phyloP scores from a whole-genome alignment of 495 filamentous ascomycete genomes.

The Venustampulla echinocandica region DNA sequence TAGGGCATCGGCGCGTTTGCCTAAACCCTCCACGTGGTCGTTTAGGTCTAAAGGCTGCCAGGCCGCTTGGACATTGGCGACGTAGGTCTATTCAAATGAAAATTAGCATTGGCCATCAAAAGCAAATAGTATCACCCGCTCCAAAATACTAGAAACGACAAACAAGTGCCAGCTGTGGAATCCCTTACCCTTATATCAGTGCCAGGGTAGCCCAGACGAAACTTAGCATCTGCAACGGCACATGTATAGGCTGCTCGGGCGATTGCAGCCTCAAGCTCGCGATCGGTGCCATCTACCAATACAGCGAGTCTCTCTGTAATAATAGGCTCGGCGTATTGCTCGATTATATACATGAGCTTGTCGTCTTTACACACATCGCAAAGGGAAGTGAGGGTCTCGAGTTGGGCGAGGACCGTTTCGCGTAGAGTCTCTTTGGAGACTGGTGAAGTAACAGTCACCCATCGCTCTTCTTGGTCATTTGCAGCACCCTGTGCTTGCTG shows the following conservation, averaged over 20 bases:
- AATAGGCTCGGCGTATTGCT: conserved; percentile 41
- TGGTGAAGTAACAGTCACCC: conserved; percentile 53
- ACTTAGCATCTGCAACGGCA: conserved; percentile 47
- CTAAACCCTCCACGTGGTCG: conserved; percentile 15
- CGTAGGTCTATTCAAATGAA: neutral
- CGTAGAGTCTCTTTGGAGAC: conserved; percentile 53
- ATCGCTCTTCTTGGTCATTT: conserved; percentile 39
- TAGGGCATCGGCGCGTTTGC: conserved; percentile 2
- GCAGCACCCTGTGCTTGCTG: neutral
- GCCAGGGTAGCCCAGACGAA: conserved; percentile 31
- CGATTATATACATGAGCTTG: conserved; percentile 30
- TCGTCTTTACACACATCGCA: conserved; percentile 27
- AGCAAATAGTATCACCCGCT: too few species aligned
- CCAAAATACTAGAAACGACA: too few species aligned
- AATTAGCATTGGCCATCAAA: too few species aligned
- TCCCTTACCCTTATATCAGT: conserved; percentile 30
- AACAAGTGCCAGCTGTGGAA: too few species aligned
- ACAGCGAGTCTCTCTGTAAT: conserved; percentile 39
- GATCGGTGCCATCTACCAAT: conserved; percentile 34
- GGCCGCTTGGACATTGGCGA: neutral
- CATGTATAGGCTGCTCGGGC: conserved; percentile 44
- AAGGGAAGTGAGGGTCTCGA: conserved; percentile 48
- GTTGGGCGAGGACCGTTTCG: conserved; percentile 54
- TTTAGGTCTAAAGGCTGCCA: conserved; percentile 2
- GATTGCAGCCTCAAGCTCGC: conserved; percentile 43